Evolutionary conservation across 2,329 filamentous ascomycete species (phyloP).

Genomic region (Fusarium gaditjirri): DNA sequence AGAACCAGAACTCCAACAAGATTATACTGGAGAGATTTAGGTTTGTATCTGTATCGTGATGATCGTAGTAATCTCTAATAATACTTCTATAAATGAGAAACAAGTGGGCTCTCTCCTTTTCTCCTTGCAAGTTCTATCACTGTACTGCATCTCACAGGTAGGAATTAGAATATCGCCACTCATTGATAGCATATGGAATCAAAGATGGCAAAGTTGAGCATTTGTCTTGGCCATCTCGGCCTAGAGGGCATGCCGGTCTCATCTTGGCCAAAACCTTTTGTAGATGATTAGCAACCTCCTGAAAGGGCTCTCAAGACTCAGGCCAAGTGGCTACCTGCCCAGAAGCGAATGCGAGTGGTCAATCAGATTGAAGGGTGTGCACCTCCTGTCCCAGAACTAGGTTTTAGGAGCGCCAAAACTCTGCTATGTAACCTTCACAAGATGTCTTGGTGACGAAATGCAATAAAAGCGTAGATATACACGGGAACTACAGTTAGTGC

Average conservation of each 20-base stretch:
- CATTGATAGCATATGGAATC: background rate
- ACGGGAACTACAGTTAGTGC: conserved; percentile 23
- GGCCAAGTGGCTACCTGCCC: conserved; percentile 19
- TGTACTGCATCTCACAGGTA: background rate
- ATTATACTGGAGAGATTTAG: background rate
- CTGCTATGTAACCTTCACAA: conserved; percentile 2
- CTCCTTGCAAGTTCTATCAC: background rate
- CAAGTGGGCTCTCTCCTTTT: background rate
- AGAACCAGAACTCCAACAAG: background rate
- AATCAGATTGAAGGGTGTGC: conserved; percentile 4
- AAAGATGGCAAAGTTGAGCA: background rate
- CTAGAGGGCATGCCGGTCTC: background rate
- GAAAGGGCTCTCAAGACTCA: background rate
- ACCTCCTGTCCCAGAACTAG: conserved; percentile 23
- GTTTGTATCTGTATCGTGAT: background rate
- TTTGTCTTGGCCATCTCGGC: background rate
- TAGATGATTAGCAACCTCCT: conserved; percentile 9
- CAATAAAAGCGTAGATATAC: background rate
- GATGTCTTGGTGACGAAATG: background rate
- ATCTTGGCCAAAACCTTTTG: background rate
- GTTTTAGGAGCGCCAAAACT: conserved; percentile 8
- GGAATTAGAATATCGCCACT: background rate
- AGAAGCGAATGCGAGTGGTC: conserved; percentile 25
- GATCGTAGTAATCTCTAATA: background rate
- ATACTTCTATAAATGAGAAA: background rate